Base-by-base conservation (phyloP, 257 asterid species). In the Verbena officinalis region DNA sequence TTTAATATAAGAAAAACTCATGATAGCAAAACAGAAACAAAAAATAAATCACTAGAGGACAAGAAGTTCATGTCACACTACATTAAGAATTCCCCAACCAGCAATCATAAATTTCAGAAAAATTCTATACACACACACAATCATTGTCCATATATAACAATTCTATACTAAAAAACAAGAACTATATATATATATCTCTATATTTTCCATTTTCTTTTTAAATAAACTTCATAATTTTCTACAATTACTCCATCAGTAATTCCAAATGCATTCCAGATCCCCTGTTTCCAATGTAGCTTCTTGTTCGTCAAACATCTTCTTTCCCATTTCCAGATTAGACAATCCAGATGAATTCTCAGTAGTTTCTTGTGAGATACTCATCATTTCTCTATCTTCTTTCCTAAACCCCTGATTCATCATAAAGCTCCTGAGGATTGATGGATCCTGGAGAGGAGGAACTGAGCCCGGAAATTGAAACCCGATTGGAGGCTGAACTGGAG, bases 241-340 rank as follows among this genome's bases (percentile, higher is more conserved):
- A 9, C 44, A 27, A 14, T n/a, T 64, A 8, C 11, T 34, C 11
- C 43, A 58, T 75, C 80, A 87, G 66, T 80, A 87, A 70, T 43
- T 59, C 96, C 97, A 87, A 27, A 81, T 68, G 78, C 82, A 73
- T 10, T 80, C 92, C 68, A 91, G 75, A 54, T 77, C 92, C 57
- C 77, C 83, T 46, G 74, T 74, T 38, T 73, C 81, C 62, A 73
- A 56, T 45, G 78, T 75, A 14, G 46, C 65, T 13, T 40, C 73
- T 38, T 73, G 80, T 39, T 78, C 85, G 60, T 75, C 82, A 73
- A 83, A 67, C 4, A 72, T 43, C 63, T 66, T 81, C 73, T 76
- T 81, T 11, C 77, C 81, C 75, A 78, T 66, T 20, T 81, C 96
- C 57, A 76, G 73, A 74, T 83, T 84, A 9, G 93, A 84, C 2